Conservation (phyloP, 768 basidiomycete genomes). For the Suillus paluster region DNA sequence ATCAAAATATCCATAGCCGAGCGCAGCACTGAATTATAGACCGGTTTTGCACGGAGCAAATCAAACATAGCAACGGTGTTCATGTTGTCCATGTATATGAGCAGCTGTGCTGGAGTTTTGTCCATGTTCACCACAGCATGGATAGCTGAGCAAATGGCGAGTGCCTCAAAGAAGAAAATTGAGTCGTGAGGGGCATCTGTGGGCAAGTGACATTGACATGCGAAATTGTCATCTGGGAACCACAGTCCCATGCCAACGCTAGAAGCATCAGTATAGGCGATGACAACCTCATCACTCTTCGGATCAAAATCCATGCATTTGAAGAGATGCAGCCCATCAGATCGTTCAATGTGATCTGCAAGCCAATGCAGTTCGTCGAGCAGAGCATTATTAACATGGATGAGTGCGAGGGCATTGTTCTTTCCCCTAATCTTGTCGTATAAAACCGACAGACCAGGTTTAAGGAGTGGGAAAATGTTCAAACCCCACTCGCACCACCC, state of each 20-base stretch:
- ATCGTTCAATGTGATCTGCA: background rate
- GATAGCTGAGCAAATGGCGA: constrained; percentile 8
- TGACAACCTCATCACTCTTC: background rate
- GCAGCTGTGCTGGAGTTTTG: constrained; percentile 9
- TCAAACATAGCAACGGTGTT: constrained; percentile 39
- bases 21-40: constrained; percentile 25
- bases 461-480: constrained; percentile 41
- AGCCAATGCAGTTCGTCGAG: background rate
- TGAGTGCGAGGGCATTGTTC: background rate
- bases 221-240: constrained; percentile 19
- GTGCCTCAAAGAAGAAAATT: constrained; percentile 35
- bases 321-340: background rate
- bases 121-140: background rate
- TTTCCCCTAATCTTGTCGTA: constrained; percentile 40
- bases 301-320: background rate
- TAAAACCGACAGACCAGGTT: constrained; percentile 33
- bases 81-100: constrained; percentile 32
- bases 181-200: background rate
- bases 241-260: constrained; percentile 25
- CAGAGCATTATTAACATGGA: background rate
- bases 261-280: constrained; percentile 27
- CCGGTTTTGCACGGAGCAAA: constrained; percentile 16
- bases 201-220: constrained; percentile 22
- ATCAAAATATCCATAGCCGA: constrained; percentile 22
- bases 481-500: constrained; percentile 50